Evolutionary conservation across 352 stramenopile genomes (phyloP).

Genomic region (Blastocystis sp.): DNA sequence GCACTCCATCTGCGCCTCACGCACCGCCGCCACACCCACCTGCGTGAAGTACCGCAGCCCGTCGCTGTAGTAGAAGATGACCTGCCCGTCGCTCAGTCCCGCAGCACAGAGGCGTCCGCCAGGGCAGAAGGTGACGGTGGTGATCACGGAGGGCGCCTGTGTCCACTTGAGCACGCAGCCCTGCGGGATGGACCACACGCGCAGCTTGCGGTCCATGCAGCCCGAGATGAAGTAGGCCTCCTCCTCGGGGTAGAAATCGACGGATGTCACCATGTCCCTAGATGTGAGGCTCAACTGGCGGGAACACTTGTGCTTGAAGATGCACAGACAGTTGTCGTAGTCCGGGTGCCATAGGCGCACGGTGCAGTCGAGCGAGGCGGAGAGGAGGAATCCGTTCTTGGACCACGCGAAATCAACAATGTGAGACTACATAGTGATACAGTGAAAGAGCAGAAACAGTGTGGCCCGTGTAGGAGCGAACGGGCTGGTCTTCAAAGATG

Average conservation of each 20-base stretch:
- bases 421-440: too few species aligned
- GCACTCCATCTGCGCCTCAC: slow-evolving; percentile 60
- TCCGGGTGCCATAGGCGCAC: slow-evolving; percentile 74
- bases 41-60: slow-evolving; percentile 75
- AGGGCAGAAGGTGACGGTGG: slow-evolving; percentile 68
- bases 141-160: slow-evolving; percentile 71
- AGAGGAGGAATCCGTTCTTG: slow-evolving; percentile 74
- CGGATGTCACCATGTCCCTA: slow-evolving; percentile 73
- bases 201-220: slow-evolving; percentile 74
- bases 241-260: slow-evolving; percentile 74
- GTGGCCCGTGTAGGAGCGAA: slow-evolving; percentile 73
- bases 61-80: slow-evolving; percentile 75
- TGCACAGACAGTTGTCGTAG: slow-evolving; percentile 72
- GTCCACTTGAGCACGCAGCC: slow-evolving; percentile 74
- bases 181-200: slow-evolving; percentile 74
- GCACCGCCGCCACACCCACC: slow-evolving; percentile 45
- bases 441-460: too few species aligned
- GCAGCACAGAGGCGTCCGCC: slow-evolving; percentile 67
- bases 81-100: slow-evolving; percentile 74
- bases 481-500: slow-evolving; percentile 72
- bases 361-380: slow-evolving; percentile 74
- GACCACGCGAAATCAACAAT: slow-evolving; percentile 75
- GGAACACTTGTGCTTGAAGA: slow-evolving; percentile 73
- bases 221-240: slow-evolving; percentile 75
- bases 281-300: neutral